Conservation (phyloP, 2,329 filamentous ascomycete species). For the Phyllosticta citribraziliensis region DNA sequence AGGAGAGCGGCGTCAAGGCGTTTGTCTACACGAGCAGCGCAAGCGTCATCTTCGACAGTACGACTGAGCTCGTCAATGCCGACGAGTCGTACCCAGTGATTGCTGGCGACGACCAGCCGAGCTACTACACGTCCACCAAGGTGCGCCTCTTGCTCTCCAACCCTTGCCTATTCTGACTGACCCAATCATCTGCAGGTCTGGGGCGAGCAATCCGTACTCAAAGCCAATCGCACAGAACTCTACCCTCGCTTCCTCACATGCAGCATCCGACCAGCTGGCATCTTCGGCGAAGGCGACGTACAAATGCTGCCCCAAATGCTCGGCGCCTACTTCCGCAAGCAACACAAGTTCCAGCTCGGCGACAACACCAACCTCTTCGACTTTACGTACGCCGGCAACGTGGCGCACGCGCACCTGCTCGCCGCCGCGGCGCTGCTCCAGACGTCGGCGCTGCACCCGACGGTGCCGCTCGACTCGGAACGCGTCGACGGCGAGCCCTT, state of each 20-base stretch:
- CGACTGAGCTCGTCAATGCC: conserved; percentile 38
- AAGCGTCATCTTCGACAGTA: conserved; percentile 38
- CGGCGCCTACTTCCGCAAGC: conserved; percentile 35
- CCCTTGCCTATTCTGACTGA: not conserved
- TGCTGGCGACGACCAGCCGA: conserved; percentile 36
- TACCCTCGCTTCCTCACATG: conserved; percentile 38
- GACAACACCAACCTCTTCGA: conserved; percentile 45
- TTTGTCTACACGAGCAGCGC: conserved; percentile 45
- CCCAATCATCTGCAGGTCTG: conserved; percentile 24
- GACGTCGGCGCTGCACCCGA: conserved; percentile 28
- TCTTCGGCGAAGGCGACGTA: conserved; percentile 43
- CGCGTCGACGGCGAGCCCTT: conserved; percentile 42
- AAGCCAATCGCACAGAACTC: conserved; percentile 34
- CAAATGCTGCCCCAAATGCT: conserved; percentile 37
- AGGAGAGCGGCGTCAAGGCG: conserved; percentile 40
- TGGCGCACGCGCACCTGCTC: conserved; percentile 43
- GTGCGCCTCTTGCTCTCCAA: conserved; percentile 13
- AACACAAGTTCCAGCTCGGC: conserved; percentile 42
- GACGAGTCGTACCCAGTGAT: conserved; percentile 39
- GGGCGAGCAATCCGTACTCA: conserved; percentile 39
- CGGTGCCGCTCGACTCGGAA: conserved; percentile 32
- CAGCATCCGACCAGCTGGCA: conserved; percentile 40
- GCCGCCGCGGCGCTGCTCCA: conserved; percentile 40
- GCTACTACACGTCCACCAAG: conserved; percentile 44
- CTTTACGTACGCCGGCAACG: conserved; percentile 44